Evolutionary conservation across 2,329 filamentous ascomycete species (phyloP).

Genomic region (Phaeosphaeriaceae sp.): DNA sequence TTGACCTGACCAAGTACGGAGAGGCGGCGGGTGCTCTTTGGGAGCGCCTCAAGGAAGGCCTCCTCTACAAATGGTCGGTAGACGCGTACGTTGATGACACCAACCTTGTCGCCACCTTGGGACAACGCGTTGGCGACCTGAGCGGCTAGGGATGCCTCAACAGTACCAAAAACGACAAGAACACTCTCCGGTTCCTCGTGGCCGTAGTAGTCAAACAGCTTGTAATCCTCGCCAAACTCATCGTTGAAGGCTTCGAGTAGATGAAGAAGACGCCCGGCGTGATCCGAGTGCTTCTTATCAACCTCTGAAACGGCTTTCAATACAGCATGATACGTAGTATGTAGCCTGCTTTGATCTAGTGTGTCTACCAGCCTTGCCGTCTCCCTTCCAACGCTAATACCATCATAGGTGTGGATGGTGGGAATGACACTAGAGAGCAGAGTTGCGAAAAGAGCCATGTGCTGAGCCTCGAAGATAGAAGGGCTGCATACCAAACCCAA

Average conservation of each 20-base stretch:
- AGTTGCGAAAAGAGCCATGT: conserved; percentile 91
- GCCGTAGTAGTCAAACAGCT: conserved; percentile 91
- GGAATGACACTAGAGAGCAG: conserved; percentile 78
- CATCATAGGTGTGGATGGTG: conserved; percentile 89
- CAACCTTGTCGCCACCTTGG: conserved; percentile 76
- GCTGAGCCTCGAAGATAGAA: conserved; percentile 90
- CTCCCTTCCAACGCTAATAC: conserved; percentile 80
- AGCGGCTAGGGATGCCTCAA: conserved; percentile 83
- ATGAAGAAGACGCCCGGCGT: conserved; percentile 73
- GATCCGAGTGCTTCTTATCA: conserved; percentile 72
- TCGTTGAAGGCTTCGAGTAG: conserved; percentile 80
- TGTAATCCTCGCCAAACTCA: conserved; percentile 92
- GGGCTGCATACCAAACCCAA: conserved; percentile 83
- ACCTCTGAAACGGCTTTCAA: conserved; percentile 66
- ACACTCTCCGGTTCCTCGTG: conserved; percentile 81
- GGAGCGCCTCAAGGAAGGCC: conserved; percentile 83
- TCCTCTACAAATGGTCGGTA: conserved; percentile 97
- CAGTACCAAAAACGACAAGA: conserved; percentile 89
- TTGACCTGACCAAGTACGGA: conserved; percentile 89
- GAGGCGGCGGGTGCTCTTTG: conserved; percentile 75
- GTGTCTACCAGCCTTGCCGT: conserved; percentile 82
- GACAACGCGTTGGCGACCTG: conserved; percentile 79
- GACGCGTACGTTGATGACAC: conserved; percentile 87
- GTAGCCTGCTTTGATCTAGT: conserved; percentile 73
- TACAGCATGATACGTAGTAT: conserved; percentile 71